Evolutionary conservation across 2,329 filamentous ascomycete genomes (phyloP).

Genomic region (Calonectria henricotiae): DNA sequence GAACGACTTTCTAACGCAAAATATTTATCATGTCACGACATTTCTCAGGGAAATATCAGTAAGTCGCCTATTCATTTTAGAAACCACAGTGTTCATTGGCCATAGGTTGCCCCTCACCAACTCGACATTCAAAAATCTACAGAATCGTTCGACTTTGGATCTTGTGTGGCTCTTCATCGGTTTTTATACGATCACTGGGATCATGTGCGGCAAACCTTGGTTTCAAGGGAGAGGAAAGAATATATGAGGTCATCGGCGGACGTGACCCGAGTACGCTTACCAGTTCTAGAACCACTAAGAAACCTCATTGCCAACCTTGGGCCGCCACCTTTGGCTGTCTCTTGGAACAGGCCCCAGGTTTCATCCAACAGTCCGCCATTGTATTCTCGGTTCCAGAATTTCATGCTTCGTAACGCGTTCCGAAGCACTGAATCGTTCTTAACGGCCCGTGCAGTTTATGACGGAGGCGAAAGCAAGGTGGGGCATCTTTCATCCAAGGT

Average conservation of each 20-base stretch:
- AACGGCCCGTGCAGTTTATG: slow-evolving; percentile 78
- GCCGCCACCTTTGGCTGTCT: slow-evolving; percentile 78
- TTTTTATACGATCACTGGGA: slow-evolving; percentile 83
- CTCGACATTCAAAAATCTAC: slow-evolving; percentile 60
- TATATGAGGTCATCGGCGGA: slow-evolving; percentile 72
- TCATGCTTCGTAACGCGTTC: slow-evolving; percentile 81
- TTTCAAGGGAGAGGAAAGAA: slow-evolving; percentile 73
- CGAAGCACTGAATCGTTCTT: slow-evolving; percentile 76
- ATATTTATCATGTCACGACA: slow-evolving; percentile 78
- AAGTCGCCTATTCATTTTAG: slow-evolving; percentile 49
- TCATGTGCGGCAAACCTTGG: slow-evolving; percentile 76
- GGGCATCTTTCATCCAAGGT: neutral
- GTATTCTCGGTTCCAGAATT: slow-evolving; percentile 81
- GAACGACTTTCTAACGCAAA: slow-evolving; percentile 78
- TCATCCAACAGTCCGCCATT: slow-evolving; percentile 74
- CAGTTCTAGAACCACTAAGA: slow-evolving; percentile 73
- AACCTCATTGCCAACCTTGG: slow-evolving; percentile 78
- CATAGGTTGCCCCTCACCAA: slow-evolving; percentile 66
- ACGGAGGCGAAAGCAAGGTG: slow-evolving; percentile 80
- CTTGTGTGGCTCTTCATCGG: slow-evolving; percentile 78
- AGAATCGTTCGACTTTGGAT: slow-evolving; percentile 79
- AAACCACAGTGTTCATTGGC: neutral
- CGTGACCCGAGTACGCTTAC: slow-evolving; percentile 67
- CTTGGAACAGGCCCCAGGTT: slow-evolving; percentile 80
- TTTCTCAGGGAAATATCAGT: slow-evolving; percentile 80